Base-by-base conservation (phyloP, 1,139 yeast species). In the Blastobotrys capitulatus region DNA sequence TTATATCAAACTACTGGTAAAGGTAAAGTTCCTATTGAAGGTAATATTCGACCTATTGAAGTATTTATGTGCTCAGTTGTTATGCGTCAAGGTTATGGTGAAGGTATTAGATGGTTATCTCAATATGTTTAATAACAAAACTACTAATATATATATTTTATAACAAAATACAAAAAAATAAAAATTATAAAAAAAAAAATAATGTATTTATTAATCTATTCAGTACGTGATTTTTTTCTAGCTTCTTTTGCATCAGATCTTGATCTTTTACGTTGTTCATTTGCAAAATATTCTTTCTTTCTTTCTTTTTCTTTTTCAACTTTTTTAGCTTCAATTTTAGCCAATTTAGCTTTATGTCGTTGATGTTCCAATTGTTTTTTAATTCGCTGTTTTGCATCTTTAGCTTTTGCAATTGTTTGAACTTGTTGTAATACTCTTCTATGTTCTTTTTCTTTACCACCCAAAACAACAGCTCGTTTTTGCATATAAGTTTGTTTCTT, bases 31-130 rank as follows among this genome's bases (percentile, higher is more conserved):
- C 83, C 83, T 64, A 75, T 87, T 58, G 78, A 79, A 37, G 89
- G 83, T 54, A 84, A 83, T 54, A 78, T 78, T 61, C 85, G 98
- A 75, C 97, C 99, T 48, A 83, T 92, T 54, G 99, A 92, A 73
- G 82, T 92, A 44, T 94, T 82, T 72, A 92, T 94, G 97, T 92
- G 96, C 70, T 88, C 96, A 31, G 96, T 92, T 56, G 95, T 88
- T 51, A 85, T 87, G 95, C 87, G 96, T 78, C 87, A 86, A 69
- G 97, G 97, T 60, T 89, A 89, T 71, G 92, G 94, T 53, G 96
- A 89, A 60, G 97, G 95, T 56, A 88, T 89, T 79, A 86, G 86
- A 76, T 89, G 96, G 97, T 80, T 90, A 68, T 86, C 96, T 55
- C 95, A 89, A 73, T 89, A 86, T 71, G 90, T 90, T 63, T 89